These are phyloP conservation scores for Peronospora destructor DNA, from an alignment of 352 stramenopile species.

Conservation along the genomic window DNA sequence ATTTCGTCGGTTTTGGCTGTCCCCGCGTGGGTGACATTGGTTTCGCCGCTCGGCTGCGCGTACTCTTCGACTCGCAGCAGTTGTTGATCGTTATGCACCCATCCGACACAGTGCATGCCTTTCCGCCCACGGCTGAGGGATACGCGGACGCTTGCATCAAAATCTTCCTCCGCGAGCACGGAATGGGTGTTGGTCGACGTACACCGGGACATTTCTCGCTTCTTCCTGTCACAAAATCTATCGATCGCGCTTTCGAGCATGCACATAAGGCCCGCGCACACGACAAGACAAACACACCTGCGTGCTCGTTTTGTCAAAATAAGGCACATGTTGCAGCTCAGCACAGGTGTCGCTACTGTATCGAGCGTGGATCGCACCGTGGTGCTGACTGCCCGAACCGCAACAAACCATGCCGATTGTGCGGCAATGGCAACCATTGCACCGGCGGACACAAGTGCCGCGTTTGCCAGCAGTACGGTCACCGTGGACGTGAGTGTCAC, in stretches of 20 bases:
- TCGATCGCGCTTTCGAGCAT: slow-evolving; percentile 69
- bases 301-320: slow-evolving; percentile 58
- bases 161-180: slow-evolving; percentile 75
- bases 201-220: slow-evolving; percentile 67
- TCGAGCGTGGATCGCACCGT: slow-evolving; percentile 67
- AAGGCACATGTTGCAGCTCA: slow-evolving; percentile 58
- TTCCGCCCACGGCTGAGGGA: slow-evolving; percentile 71
- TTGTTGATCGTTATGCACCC: slow-evolving; percentile 82
- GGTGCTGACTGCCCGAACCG: slow-evolving; percentile 67
- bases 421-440: slow-evolving; percentile 64
- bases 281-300: slow-evolving; percentile 21
- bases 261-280: slow-evolving; percentile 43
- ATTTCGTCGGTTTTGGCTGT: slow-evolving; percentile 79
- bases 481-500: slow-evolving; percentile 79
- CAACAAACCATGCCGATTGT: slow-evolving; percentile 58
- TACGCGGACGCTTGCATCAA: slow-evolving; percentile 78
- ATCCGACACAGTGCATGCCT: slow-evolving; percentile 75
- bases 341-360: slow-evolving; percentile 80
- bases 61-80: slow-evolving; percentile 75
- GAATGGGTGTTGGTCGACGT: slow-evolving; percentile 55
- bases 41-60: slow-evolving; percentile 61
- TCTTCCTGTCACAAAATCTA: slow-evolving; percentile 63
- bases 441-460: slow-evolving; percentile 77
- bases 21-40: slow-evolving; percentile 71
- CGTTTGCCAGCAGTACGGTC: slow-evolving; percentile 77